Base-by-base conservation (phyloP, 306 rosid genomes). In the Glycine latifolia region DNA sequence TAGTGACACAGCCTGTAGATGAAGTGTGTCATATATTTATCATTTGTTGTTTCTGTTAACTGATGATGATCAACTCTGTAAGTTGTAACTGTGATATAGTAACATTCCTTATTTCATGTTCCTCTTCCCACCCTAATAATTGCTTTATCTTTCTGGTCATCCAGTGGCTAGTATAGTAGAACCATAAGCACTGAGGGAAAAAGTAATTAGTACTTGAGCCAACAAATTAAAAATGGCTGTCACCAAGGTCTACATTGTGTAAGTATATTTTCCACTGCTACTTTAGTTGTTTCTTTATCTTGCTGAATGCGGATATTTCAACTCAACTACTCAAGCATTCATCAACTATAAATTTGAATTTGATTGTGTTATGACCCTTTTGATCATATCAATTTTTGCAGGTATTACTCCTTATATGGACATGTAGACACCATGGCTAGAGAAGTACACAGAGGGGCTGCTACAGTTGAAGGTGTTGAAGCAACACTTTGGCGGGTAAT, bases 381-480 rank as follows among this genome's bases (percentile, higher is more conserved):
- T 8, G 35, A 39, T 74, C n/a, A 3, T 63, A 56, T 71, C 46
- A 75, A 52, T 71, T 79, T 67, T 44, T 49, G 20, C 74, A 95
- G 99, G 80, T 95, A 89, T 88, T 95, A 95, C 88, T 93, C 97
- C 20, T 75, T 93, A 82, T 84, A 95, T 85, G 93, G 95, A 66
- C 99, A 95, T 79, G 99, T 95, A 2, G 94, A 89, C 79, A 93
- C 90, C 8, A 95, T 95, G 97, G 97, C 99, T 47, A 85, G 97
- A 53, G 92, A 87, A 85, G 82, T 93, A 67, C 97, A 80, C 81
- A 87, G 85, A 81, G 97, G 99, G 26, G 99, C 97, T 66, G 87
- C 89, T 78, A 56, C 92, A 14, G 94, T 95, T 62, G 87, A 91
- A 82, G 97, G 95, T 78, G 97, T 90, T 56, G 92, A 95, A 85